Percentiles rank a stretch among this genome's conserved stretches.
Evolutionary conservation across 2,329 filamentous ascomycete species (phyloP).

Genomic region (Emergomyces orientalis): DNA sequence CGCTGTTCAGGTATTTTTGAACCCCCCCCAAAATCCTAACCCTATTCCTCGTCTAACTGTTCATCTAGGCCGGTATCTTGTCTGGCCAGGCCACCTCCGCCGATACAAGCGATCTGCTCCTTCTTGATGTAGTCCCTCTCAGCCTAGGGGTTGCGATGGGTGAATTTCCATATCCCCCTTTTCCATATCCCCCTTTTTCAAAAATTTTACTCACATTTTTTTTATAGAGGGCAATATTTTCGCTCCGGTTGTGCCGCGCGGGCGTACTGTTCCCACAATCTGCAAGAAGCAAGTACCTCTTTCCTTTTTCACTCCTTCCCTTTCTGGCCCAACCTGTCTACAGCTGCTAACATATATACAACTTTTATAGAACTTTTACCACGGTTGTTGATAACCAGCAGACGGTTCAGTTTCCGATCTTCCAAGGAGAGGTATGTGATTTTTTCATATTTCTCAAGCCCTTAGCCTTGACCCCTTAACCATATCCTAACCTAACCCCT

Average conservation of each 20-base stretch:
- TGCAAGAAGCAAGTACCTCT: conserved; percentile 53
- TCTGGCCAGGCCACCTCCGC: conserved; percentile 95
- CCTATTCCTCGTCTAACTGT: not conserved
- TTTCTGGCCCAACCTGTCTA: too few species aligned
- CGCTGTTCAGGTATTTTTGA: conserved; percentile 58
- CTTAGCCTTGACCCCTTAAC: too few species aligned
- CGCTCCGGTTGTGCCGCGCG: conserved; percentile 79
- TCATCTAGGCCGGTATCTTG: conserved; percentile 72
- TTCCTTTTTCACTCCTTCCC: not conserved
- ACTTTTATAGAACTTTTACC: conserved; percentile 58
- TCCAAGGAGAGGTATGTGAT: conserved; percentile 94
- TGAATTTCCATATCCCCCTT: not conserved
- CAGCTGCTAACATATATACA: not conserved
- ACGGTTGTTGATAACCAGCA: conserved; percentile 59
- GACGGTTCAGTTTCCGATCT: conserved; percentile 85
- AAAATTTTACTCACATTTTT: not conserved
- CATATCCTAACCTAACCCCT: too few species aligned
- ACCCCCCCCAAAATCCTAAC: not conserved
- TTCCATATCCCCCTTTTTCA: not conserved
- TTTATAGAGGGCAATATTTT: conserved; percentile 79
- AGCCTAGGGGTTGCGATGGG: conserved; percentile 97
- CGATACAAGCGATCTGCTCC: conserved; percentile 86
- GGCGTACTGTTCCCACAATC: conserved; percentile 64
- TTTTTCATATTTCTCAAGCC: too few species aligned
- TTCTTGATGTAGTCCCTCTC: conserved; percentile 91